These are phyloP conservation scores for Crucibulum laeve DNA, from an alignment of 768 basidiomycete species.

Conservation along the genomic window DNA sequence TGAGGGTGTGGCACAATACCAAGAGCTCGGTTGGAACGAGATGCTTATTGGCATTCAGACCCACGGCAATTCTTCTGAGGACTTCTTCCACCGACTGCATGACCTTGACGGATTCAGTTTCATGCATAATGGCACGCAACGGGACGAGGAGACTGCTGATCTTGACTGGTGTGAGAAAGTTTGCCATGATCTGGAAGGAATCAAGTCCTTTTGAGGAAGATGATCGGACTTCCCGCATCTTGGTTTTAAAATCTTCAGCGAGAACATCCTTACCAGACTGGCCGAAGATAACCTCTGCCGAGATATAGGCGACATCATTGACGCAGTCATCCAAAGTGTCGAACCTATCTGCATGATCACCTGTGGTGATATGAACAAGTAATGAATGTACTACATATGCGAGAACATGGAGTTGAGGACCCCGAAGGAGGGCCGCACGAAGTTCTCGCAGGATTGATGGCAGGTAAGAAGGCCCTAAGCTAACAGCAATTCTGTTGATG, in stretches of 20 bases:
- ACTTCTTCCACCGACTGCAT: conserved; percentile 88
- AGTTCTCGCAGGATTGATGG: conserved; percentile 74
- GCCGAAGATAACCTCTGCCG: conserved; percentile 90
- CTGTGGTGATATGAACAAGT: conserved; percentile 72
- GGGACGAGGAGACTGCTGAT: conserved; percentile 77
- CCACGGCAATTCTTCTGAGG: conserved; percentile 74
- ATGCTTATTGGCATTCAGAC: conserved; percentile 79
- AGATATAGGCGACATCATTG: conserved; percentile 73
- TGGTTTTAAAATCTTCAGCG: conserved; percentile 89
- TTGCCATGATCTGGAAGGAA: conserved; percentile 78
- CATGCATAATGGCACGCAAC: conserved; percentile 78
- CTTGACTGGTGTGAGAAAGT: conserved; percentile 69
- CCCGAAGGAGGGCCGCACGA: conserved; percentile 78
- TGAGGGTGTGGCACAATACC: conserved; percentile 81
- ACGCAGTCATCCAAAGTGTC: conserved; percentile 70
- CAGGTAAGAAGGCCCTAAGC: conserved; percentile 72
- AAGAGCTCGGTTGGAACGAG: conserved; percentile 69
- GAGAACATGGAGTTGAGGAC: conserved; percentile 91
- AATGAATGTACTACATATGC: conserved; percentile 82
- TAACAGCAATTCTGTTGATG: conserved; percentile 70
- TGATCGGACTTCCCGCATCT: conserved; percentile 85
- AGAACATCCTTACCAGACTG: conserved; percentile 87
- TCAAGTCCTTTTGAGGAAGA: conserved; percentile 85
- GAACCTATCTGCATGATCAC: conserved; percentile 51
- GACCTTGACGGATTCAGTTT: conserved; percentile 74